A percentile compares a stretch with the other conserved stretches of the same genome.
Conservation (phyloP, 305 asterid species). For the Fraxinus paxiana region DNA sequence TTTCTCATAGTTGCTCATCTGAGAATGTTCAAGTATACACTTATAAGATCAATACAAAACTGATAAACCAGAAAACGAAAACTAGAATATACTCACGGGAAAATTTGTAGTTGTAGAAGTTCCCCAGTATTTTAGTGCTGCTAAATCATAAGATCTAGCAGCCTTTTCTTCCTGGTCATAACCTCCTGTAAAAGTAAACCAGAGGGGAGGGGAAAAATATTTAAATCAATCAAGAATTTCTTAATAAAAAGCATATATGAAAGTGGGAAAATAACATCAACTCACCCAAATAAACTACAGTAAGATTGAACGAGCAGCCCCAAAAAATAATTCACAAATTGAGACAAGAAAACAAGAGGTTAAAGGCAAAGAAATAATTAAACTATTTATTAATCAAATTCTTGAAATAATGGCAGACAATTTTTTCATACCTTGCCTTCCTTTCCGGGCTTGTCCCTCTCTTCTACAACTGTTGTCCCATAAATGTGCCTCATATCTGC, state of each 20-base stretch:
- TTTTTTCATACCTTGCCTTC: conserved; percentile 68
- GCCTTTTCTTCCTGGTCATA: conserved; percentile 92
- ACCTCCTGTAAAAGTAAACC: conserved; percentile 69
- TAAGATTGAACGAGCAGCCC: conserved; percentile 25
- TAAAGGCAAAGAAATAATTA: conserved; percentile 3
- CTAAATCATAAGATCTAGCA: conserved; percentile 79
- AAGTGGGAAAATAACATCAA: conserved; percentile 17
- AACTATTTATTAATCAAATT: too few species aligned
- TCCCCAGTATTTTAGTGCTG: conserved; percentile 83
- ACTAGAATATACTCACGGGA: conserved; percentile 42
- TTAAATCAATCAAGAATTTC: neutral
- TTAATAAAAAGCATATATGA: conserved; percentile 8
- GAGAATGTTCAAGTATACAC: neutral
- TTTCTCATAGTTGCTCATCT: conserved; percentile 75
- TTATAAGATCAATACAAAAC: neutral
- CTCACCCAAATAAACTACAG: conserved; percentile 85
- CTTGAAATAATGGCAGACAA: conserved; percentile 36
- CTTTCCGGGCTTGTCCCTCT: conserved; percentile 93
- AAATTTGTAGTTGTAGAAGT: conserved; percentile 79
- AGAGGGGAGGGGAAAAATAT: too few species aligned
- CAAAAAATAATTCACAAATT: conserved; percentile 12
- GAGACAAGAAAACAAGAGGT: conserved; percentile 34
- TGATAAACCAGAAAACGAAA: neutral
- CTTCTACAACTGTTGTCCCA: conserved; percentile 89
- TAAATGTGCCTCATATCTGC: conserved; percentile 78